These are phyloP conservation scores for Datura wrightii DNA, from an alignment of 257 asterid genomes.

Conservation along the genomic window DNA sequence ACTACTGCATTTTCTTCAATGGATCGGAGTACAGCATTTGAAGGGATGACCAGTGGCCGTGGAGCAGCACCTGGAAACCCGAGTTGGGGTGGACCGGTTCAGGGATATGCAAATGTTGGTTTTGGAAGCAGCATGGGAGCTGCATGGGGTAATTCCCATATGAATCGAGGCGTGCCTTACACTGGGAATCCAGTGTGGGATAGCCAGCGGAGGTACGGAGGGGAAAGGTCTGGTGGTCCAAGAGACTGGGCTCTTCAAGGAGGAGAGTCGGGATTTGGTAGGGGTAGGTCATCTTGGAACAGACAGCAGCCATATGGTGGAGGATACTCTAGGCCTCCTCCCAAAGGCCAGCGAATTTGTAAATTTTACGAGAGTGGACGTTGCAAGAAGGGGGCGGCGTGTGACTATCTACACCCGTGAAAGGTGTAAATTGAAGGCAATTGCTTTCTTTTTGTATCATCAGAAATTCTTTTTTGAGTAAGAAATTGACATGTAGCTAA, in stretches of 20 bases:
- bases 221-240: constrained; percentile 71
- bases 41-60: constrained; percentile 58
- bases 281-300: constrained; percentile 73
- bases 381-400: constrained; percentile 91
- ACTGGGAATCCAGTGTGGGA: constrained; percentile 67
- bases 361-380: constrained; percentile 88
- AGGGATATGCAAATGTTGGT: constrained; percentile 59
- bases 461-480: constrained; percentile 36
- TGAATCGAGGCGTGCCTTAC: constrained; percentile 50
- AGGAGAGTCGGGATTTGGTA: constrained; percentile 56
- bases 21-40: constrained; percentile 49
- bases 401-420: constrained; percentile 86
- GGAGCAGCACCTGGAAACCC: constrained; percentile 66
- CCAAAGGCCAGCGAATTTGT: constrained; percentile 82
- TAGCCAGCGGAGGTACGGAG: constrained; percentile 66
- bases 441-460: constrained; percentile 34
- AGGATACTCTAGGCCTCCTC: constrained; percentile 69
- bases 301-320: constrained; percentile 60
- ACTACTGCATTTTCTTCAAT: constrained; percentile 44
- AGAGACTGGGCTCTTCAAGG: constrained; percentile 75
- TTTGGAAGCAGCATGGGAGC: constrained; percentile 57
- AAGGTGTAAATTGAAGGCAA: constrained; percentile 22
- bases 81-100: constrained; percentile 69
- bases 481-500: constrained; percentile 29
- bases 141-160: constrained; percentile 62